Conservation (phyloP, 768 basidiomycete species). For the Mycena sanguinolenta region DNA sequence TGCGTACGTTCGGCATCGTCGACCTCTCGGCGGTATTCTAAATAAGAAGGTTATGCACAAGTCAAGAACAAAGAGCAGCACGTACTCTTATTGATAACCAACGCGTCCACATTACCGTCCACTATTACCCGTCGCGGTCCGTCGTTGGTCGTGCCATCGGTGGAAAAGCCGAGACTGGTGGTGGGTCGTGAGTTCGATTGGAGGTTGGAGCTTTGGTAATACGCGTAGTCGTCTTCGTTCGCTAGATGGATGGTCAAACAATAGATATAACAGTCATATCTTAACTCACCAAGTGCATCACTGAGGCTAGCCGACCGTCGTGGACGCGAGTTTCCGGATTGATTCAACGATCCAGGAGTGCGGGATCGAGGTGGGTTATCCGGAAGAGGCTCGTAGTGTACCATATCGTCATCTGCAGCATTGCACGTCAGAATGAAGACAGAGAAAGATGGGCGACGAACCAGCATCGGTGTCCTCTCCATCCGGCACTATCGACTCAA, state of each 20-base stretch:
- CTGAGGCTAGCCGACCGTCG: slow-evolving; percentile 85
- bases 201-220: slow-evolving; percentile 28
- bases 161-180: slow-evolving; percentile 56
- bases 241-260: slow-evolving; percentile 18
- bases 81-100: slow-evolving; percentile 58
- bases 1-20: slow-evolving; percentile 59
- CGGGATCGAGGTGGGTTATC: slow-evolving; percentile 45
- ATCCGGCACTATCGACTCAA: slow-evolving; percentile 41
- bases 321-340: slow-evolving; percentile 66
- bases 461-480: slow-evolving; percentile 58
- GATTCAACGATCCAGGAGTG: slow-evolving; percentile 42
- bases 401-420: slow-evolving; percentile 36
- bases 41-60: slow-evolving; percentile 13
- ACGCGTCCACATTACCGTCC: slow-evolving; percentile 51
- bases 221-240: slow-evolving; percentile 42
- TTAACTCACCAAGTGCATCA: slow-evolving; percentile 64
- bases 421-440: slow-evolving; percentile 15
- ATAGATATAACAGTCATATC: slow-evolving; percentile 26
- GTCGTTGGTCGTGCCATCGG: slow-evolving; percentile 40
- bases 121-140: slow-evolving; percentile 54
- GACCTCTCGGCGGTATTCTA: slow-evolving; percentile 54
- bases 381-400: slow-evolving; percentile 41
- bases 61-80: slow-evolving; percentile 19
- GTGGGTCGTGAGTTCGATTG: slow-evolving; percentile 53
- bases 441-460: slow-evolving; percentile 30